Percentiles rank a stretch among this genome's conserved stretches.
phyloP scores from a whole-genome alignment of 2,329 filamentous ascomycete genomes.

The Cercospora sojina region DNA sequence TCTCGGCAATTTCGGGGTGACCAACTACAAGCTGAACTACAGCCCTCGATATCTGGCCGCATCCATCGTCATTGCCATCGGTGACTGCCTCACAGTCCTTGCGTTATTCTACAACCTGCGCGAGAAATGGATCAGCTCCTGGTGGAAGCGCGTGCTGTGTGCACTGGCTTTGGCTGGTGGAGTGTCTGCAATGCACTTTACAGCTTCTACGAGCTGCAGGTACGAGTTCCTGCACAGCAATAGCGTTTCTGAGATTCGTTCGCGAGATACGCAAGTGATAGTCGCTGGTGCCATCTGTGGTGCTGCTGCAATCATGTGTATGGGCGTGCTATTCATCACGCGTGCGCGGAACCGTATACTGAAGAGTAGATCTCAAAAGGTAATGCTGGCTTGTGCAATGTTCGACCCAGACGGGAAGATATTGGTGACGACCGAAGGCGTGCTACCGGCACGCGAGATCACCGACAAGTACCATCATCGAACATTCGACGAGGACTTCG shows the following conservation, averaged over 20 bases:
- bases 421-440: conserved; percentile 67
- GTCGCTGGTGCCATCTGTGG: conserved; percentile 65
- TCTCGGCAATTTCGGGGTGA: conserved; percentile 77
- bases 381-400: conserved; percentile 59
- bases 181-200: conserved; percentile 90
- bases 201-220: conserved; percentile 67
- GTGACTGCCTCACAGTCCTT: conserved; percentile 68
- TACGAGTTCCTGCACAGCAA: conserved; percentile 60
- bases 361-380: conserved; percentile 52
- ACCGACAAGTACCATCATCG: conserved; percentile 69
- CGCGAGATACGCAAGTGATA: conserved; percentile 66
- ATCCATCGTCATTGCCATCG: conserved; percentile 69
- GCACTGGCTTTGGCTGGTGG: conserved; percentile 68
- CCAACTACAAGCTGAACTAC: conserved; percentile 71
- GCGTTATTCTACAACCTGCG: conserved; percentile 75
- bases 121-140: conserved; percentile 72
- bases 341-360: conserved; percentile 40
- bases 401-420: conserved; percentile 67
- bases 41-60: conserved; percentile 60
- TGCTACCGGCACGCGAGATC: conserved; percentile 71
- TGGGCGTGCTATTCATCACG: conserved; percentile 40
- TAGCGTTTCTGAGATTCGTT: conserved; percentile 40
- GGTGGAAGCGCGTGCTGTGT: conserved; percentile 70
- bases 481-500: conserved; percentile 72
- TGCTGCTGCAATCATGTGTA: conserved; percentile 41